Evolutionary conservation across 169 alveolate species (phyloP), one percentile per base, ranked within the genome.

Genomic region (Amoebophrya sp.): DNA sequence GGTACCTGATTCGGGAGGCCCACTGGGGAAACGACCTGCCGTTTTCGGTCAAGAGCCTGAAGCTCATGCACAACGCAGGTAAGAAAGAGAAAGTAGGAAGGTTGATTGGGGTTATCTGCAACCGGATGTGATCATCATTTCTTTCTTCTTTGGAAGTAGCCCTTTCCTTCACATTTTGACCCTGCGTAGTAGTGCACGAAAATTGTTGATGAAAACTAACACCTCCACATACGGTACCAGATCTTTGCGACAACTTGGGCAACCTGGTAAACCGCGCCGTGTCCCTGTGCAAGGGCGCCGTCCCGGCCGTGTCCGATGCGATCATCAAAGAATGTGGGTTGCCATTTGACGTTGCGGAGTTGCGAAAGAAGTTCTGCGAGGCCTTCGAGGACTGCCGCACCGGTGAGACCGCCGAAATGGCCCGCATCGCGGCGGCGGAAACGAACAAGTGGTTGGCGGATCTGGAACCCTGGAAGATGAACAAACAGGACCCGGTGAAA

Each of bases 391-490:
- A 77, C 77, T 18, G 1, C 40, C 7, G 77, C 25, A 29, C 77
- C 83, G 33, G 89, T 2, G 40, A 32, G 10, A 2, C 33, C 77
- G 40, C 77, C 39, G n/a, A 89, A 91, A 93, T 94, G 40, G 95
- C 94, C 33, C 93, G 95, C 38, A 93, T 93, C 77, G 95, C 94
- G 38, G 95, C 95, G 88, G 94, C 95, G 89, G 96, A 94, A 54
- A 93, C 95, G 77, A 96, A 96, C 93, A 96, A 96, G 93, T 97
- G 95, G 91, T 92, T 97, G 54, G 97, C 98, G 0, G 97, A 95
- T 89, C 95, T 94, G 14, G 97, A 95, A 66, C 98, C 98, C 25
- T 97, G 98, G 98, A 94, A 93, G 93, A 90, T 93, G 91, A 91
- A 91, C 38, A 66, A 66, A 25, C 29, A 18, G 83, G 35, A 66